A percentile compares a stretch with the other conserved stretches of the same genome.
These are phyloP conservation scores for Diplodia intermedia DNA, from an alignment of 2,329 filamentous ascomycete genomes.

Conservation along the genomic window DNA sequence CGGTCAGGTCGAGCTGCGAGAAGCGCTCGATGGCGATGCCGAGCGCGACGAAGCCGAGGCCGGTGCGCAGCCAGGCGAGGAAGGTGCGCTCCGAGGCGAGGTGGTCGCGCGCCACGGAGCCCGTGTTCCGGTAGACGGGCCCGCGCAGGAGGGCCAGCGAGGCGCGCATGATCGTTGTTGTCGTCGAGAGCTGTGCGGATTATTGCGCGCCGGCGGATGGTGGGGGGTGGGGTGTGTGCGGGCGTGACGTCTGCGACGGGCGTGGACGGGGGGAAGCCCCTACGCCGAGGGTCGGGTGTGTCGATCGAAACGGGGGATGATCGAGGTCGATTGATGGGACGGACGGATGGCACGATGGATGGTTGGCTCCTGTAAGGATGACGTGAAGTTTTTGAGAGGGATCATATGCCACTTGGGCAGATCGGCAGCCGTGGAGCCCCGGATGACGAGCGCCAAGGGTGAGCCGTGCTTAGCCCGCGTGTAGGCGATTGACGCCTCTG, in stretches of 20 bases:
- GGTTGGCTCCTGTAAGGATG: neutral
- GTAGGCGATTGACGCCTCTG: neutral
- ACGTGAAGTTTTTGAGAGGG: neutral
- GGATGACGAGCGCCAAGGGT: constrained; percentile 16
- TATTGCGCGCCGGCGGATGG: neutral
- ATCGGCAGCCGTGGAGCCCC: neutral
- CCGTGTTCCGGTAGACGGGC: constrained; percentile 52
- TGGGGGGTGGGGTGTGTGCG: neutral
- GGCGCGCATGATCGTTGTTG: constrained; percentile 30
- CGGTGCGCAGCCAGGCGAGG: constrained; percentile 60
- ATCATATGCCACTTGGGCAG: neutral
- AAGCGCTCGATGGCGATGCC: constrained; percentile 55
- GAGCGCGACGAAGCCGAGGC: constrained; percentile 60
- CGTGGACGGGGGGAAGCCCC: too few relatives aligned
- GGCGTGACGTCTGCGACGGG: neutral
- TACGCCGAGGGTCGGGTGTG: too few relatives aligned
- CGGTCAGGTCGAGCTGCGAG: constrained; percentile 53
- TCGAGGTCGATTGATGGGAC: neutral
- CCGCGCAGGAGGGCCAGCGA: constrained; percentile 31
- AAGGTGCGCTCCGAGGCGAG: constrained; percentile 63
- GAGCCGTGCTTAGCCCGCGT: neutral
- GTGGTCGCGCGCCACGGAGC: constrained; percentile 60
- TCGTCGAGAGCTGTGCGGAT: too few relatives aligned
- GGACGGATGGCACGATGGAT: neutral
- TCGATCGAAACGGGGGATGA: neutral